Evolutionary conservation across 164 flowering plant species (phyloP).

Genomic region (Macadamia tetraphylla): DNA sequence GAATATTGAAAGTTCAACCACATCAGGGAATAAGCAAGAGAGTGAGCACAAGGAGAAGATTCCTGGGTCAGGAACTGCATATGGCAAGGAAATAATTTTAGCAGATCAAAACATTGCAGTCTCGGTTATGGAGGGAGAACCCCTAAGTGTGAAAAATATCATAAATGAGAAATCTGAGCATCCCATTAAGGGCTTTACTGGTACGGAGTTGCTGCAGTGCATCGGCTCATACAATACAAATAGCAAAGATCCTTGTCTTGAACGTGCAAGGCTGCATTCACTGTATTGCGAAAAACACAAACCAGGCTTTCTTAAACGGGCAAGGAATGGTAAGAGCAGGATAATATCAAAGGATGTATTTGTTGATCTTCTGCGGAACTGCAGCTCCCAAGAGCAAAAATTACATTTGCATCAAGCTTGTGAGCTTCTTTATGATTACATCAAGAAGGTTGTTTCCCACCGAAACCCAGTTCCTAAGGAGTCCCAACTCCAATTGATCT

Average conservation of each 20-base stretch:
- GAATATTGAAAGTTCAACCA: constrained; percentile 20
- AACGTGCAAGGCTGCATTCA: constrained; percentile 57
- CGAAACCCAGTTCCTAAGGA: constrained; percentile 79
- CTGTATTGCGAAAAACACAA: constrained; percentile 86
- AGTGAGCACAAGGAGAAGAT: constrained; percentile 47
- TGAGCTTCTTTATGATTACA: constrained; percentile 70
- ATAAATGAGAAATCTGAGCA: constrained; percentile 27
- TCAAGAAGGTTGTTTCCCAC: constrained; percentile 59
- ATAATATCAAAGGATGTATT: constrained; percentile 83
- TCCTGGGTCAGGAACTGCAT: constrained; percentile 22
- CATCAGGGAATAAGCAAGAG: constrained; percentile 41
- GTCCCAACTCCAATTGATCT: constrained; percentile 75
- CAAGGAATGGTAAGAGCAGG: constrained; percentile 86
- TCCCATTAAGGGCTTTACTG: constrained; percentile 16
- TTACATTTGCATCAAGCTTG: constrained; percentile 77
- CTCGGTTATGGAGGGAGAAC: constrained; percentile 23
- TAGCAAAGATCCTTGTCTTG: constrained; percentile 41
- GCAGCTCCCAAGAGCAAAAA: constrained; percentile 54
- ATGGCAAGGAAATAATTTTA: constrained; percentile 39
- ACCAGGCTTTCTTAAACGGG: constrained; percentile 94
- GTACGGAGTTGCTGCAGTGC: constrained; percentile 35
- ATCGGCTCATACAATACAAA: constrained; percentile 44
- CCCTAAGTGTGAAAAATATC: constrained; percentile 19
- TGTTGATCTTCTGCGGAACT: constrained; percentile 54
- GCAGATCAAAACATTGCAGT: constrained; percentile 33